Conservation (phyloP, 805 yeast species). For the Pichia nakasei region DNA sequence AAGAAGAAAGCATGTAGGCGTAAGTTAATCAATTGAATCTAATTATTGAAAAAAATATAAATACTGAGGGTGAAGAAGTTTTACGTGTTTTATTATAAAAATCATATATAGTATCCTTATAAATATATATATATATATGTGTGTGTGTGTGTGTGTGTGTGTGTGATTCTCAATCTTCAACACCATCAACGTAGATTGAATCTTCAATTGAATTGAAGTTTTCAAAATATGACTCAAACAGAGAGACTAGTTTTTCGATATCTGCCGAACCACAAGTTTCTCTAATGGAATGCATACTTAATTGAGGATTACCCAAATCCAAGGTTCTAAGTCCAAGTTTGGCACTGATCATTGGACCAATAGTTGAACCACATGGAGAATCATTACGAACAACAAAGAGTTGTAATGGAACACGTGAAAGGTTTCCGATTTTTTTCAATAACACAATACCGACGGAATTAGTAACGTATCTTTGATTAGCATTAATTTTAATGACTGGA, state of each 20-base stretch:
- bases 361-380: slow-evolving; percentile 92
- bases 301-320: slow-evolving; percentile 86
- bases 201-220: slow-evolving; percentile 31
- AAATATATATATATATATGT: no score
- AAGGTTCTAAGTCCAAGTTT: slow-evolving; percentile 80
- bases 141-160: no score
- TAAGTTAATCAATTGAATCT: no score
- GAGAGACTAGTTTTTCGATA: slow-evolving; percentile 47
- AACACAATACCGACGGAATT: slow-evolving; percentile 84
- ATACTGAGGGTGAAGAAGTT: no score
- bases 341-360: slow-evolving; percentile 88
- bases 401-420: slow-evolving; percentile 73
- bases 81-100: no score
- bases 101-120: no score
- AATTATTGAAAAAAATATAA: no score
- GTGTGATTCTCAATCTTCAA: neutral
- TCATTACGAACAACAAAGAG: slow-evolving; percentile 89
- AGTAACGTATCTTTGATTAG: slow-evolving; percentile 92
- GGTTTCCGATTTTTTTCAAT: slow-evolving; percentile 60
- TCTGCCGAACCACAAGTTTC: slow-evolving; percentile 85
- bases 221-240: slow-evolving; percentile 58
- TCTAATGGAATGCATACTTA: slow-evolving; percentile 89
- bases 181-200: slow-evolving; percentile 14
- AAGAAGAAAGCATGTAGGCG: no score
- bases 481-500: slow-evolving; percentile 88